Evolutionary conservation across 2,329 filamentous ascomycete species (phyloP).

Genomic region (Verticillium nubilum): DNA sequence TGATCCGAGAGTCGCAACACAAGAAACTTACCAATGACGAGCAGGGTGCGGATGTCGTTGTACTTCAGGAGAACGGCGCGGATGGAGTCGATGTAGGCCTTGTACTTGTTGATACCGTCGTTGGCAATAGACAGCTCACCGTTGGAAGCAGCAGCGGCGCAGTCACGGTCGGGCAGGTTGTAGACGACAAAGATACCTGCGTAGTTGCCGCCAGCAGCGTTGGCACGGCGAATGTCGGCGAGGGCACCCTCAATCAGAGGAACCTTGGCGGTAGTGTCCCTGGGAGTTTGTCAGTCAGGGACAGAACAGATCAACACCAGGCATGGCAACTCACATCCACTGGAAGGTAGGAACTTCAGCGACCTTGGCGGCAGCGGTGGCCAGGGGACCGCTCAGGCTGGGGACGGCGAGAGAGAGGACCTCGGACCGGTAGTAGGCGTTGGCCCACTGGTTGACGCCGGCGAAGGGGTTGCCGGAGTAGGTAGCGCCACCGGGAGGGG

Average conservation of each 20-base stretch:
- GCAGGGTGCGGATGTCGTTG: slow-evolving; percentile 35
- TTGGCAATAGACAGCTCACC: slow-evolving; percentile 48
- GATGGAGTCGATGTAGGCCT: slow-evolving; percentile 48
- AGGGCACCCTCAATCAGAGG: slow-evolving; percentile 39
- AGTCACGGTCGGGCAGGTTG: slow-evolving; percentile 54
- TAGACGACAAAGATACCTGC: slow-evolving; percentile 50
- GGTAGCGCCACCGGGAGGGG: slow-evolving; percentile 25
- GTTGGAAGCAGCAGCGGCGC: slow-evolving; percentile 48
- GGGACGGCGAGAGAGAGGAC: slow-evolving; percentile 54
- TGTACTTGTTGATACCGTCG: slow-evolving; percentile 47
- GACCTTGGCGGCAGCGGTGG: slow-evolving; percentile 44
- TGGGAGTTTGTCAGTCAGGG: slow-evolving; percentile 18
- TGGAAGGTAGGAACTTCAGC: slow-evolving; percentile 48
- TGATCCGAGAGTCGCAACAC: too few relatives aligned
- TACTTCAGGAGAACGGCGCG: slow-evolving; percentile 33
- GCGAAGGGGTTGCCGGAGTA: slow-evolving; percentile 50
- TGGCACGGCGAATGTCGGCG: slow-evolving; percentile 31
- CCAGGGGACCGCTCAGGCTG: slow-evolving; percentile 49
- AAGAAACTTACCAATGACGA: slow-evolving; percentile 33
- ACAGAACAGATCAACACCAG: slow-evolving; percentile 3
- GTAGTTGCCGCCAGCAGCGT: slow-evolving; percentile 28
- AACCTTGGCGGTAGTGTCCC: slow-evolving; percentile 45
- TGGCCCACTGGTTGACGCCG: slow-evolving; percentile 46
- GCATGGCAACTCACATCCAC: slow-evolving; percentile 36
- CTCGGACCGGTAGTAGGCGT: slow-evolving; percentile 50